Evolutionary conservation across 371 early-diverging fungal species (phyloP).

Genomic region (Blastocladiella emersonii): DNA sequence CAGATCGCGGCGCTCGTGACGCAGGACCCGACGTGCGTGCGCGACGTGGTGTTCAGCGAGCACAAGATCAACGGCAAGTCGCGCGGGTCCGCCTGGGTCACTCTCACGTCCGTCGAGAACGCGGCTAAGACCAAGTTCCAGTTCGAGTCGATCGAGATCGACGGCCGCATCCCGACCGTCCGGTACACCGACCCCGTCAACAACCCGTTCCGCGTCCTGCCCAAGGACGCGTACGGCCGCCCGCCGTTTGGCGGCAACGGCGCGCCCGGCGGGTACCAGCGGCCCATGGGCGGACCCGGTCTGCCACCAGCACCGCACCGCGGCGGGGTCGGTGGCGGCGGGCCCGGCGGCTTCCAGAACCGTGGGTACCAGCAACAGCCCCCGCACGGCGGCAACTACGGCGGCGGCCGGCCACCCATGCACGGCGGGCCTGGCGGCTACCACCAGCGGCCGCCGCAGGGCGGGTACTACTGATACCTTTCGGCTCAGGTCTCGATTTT

Average conservation of each 20-base stretch:
- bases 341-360: too few relatives aligned
- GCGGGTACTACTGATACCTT: too few relatives aligned
- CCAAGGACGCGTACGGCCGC: conserved; percentile 19
- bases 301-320: conserved; percentile 16
- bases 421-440: too few relatives aligned
- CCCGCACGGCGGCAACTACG: too few relatives aligned
- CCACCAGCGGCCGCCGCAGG: too few relatives aligned
- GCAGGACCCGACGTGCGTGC: conserved; percentile 18
- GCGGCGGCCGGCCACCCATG: too few relatives aligned
- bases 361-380: too few relatives aligned
- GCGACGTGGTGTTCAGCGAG: conserved; percentile 38
- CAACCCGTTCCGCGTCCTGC: conserved; percentile 32
- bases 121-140: conserved; percentile 24
- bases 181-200: conserved; percentile 20
- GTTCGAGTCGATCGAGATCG: conserved; percentile 26
- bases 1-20: conserved; percentile 24
- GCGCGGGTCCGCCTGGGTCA: conserved; percentile 39
- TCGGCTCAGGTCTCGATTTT: too few relatives aligned
- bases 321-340: too few relatives aligned
- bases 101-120: conserved; percentile 25
- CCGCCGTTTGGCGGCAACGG: not conserved
- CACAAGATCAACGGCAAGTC: conserved; percentile 53
- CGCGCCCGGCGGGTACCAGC: conserved; percentile 4
- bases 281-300: too few relatives aligned
- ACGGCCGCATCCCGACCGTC: conserved; percentile 21